Evolutionary conservation across 2,329 filamentous ascomycete species (phyloP).

Genomic region (Colletotrichum ledebouriae): DNA sequence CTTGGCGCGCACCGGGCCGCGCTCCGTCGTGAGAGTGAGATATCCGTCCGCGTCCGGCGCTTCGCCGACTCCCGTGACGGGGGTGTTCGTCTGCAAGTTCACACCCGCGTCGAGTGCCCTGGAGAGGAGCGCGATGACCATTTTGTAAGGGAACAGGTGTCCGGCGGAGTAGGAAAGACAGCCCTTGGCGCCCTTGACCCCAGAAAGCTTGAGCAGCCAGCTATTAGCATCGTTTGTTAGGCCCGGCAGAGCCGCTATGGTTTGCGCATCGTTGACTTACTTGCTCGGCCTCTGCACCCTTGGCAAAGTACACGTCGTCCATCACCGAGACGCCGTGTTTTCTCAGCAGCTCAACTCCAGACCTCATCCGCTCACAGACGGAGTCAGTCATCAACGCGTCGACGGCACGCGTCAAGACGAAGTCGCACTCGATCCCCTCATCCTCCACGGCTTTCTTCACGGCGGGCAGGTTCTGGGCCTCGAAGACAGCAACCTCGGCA

Average conservation of each 20-base stretch:
- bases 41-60: slow-evolving; percentile 17
- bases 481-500: slow-evolving; percentile 62
- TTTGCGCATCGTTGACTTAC: slow-evolving; percentile 36
- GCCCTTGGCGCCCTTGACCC: slow-evolving; percentile 56
- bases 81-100: slow-evolving; percentile 47
- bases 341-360: slow-evolving; percentile 50
- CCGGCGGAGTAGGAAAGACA: slow-evolving; percentile 52
- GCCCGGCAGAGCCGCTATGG: slow-evolving; percentile 41
- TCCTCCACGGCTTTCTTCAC: slow-evolving; percentile 54
- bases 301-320: slow-evolving; percentile 48
- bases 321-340: slow-evolving; percentile 46
- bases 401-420: slow-evolving; percentile 55
- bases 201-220: slow-evolving; percentile 55
- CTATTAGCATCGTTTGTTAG: slow-evolving; percentile 43
- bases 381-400: slow-evolving; percentile 54
- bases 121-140: slow-evolving; percentile 47
- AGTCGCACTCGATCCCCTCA: slow-evolving; percentile 59
- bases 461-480: slow-evolving; percentile 53
- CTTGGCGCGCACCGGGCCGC: slow-evolving; percentile 43
- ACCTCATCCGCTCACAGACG: slow-evolving; percentile 45
- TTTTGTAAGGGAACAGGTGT: slow-evolving; percentile 47
- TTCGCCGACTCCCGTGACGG: slow-evolving; percentile 5
- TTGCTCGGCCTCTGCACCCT: slow-evolving; percentile 48
- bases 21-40: slow-evolving; percentile 42
- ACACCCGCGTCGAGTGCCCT: slow-evolving; percentile 44